Base-by-base conservation (phyloP, 1,284 basidiomycete genomes). In the Thecaphora thlaspeos region DNA sequence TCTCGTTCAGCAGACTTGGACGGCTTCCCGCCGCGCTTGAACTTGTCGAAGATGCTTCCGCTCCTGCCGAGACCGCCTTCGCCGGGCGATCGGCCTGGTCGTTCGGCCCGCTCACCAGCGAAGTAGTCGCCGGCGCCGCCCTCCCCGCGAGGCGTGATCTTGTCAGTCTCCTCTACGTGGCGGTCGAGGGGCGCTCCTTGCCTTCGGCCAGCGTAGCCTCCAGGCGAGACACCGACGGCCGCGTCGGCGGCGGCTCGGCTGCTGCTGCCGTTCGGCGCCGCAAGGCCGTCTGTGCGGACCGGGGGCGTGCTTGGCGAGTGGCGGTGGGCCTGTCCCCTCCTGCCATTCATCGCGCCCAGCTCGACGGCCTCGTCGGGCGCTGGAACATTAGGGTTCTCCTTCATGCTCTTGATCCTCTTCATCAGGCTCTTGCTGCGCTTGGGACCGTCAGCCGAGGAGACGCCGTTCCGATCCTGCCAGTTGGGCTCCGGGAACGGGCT, bases 341-440 rank as follows among this genome's bases (percentile, higher is more conserved):
- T 45, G 2, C 22, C 28, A 26, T 49, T 46, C 14, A 51, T 50
- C 7, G 48, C 40, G 18, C 56, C 61, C 53, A 70, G 51, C 48
- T 68, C 68, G 43, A 60, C 61, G 17, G 54, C 63, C 15, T 59
- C 63, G 32, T 61, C 59, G 24, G 61, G 61, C n/a, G 70, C 49
- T 11, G 70, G 70, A 12, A 71, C 70, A 44, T 71, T 71, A 48
- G 60, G 60, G 48, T 70, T 61, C 41, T 71, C 55, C 22, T 61
- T 62, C 66, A 68, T 63, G 63, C 55, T 62, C 48, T 66, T 65
- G 30, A 73, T 71, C 19, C 69, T 53, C 53, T 71, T 71, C 51
- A 73, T 61, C 41, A 73, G 57, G 46, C 59, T 63, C 59, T 73
- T 73, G 55, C 46, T 66, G 36, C 71, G 61, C 48, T 66, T 71